Conservation (phyloP, 768 basidiomycete genomes). For the Mycena albidolilacea region DNA sequence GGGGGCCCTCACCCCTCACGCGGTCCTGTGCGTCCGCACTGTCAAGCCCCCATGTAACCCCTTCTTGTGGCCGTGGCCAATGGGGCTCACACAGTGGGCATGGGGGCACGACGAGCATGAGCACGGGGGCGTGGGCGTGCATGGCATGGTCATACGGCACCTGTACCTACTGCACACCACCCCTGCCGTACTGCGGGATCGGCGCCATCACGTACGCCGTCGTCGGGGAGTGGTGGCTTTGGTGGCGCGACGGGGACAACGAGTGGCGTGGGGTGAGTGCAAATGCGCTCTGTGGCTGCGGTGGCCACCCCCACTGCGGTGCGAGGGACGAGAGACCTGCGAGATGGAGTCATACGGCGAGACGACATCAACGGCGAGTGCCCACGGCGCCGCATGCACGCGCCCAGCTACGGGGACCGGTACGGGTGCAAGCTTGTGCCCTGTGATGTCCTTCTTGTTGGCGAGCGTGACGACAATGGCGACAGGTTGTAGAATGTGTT, state of each 20-base stretch:
- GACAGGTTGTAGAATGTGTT: constrained; percentile 18
- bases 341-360: constrained; percentile 30
- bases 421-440: not conserved
- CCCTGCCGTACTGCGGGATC: not conserved
- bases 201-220: constrained; percentile 15
- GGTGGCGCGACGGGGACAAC: not conserved
- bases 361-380: constrained; percentile 7
- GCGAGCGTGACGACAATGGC: not conserved
- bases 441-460: not conserved
- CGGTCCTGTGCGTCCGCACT: too few relatives aligned
- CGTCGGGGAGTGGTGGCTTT: not conserved
- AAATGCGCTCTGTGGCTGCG: constrained; percentile 20
- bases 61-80: too few relatives aligned
- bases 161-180: constrained; percentile 15
- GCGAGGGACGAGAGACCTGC: constrained; percentile 17
- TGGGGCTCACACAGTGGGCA: too few relatives aligned
- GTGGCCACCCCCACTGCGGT: not conserved
- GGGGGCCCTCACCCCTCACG: too few relatives aligned
- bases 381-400: constrained; percentile 15
- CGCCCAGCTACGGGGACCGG: not conserved
- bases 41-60: too few relatives aligned
- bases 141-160: not conserved
- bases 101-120: too few relatives aligned
- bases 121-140: too few relatives aligned
- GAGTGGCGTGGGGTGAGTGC: constrained; percentile 25